These are phyloP conservation scores for Alternaria brassicicola DNA, from an alignment of 2,329 filamentous ascomycete genomes.

Conservation along the genomic window DNA sequence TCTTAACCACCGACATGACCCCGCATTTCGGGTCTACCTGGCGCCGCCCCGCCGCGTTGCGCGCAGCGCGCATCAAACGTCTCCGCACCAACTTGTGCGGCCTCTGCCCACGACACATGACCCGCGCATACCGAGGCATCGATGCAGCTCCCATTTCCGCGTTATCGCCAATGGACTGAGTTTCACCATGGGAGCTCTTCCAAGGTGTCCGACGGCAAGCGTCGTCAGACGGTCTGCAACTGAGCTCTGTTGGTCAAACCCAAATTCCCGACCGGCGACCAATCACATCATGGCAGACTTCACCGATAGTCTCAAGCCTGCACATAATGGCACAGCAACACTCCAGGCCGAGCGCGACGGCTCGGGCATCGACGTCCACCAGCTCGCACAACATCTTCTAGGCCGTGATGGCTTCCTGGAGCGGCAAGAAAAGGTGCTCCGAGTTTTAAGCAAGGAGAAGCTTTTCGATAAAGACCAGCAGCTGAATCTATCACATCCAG, in stretches of 20 bases:
- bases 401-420: conserved; percentile 56
- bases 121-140: conserved; percentile 22
- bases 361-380: conserved; percentile 53
- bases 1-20: conserved; percentile 19
- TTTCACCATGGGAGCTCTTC: conserved; percentile 7
- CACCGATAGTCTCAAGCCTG: conserved; percentile 56
- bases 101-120: background rate
- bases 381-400: conserved; percentile 56
- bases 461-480: conserved; percentile 59
- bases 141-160: conserved; percentile 9
- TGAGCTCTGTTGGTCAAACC: background rate
- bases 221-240: conserved; percentile 9
- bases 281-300: conserved; percentile 55
- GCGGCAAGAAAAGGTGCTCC: conserved; percentile 55
- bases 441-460: conserved; percentile 54
- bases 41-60: conserved; percentile 17
- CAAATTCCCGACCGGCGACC: background rate
- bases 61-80: conserved; percentile 12
- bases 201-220: background rate
- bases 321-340: conserved; percentile 54
- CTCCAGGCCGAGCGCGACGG: conserved; percentile 54
- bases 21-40: conserved; percentile 8
- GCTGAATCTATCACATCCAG: conserved; percentile 58
- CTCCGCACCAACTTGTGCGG: background rate
- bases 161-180: conserved; percentile 10